Evolutionary conservation across 306 rosid species (phyloP).

Genomic region (Medicago truncatula): MtrunA17r5.0-ANR NC_053045.1:36870001-36870500

Average conservation of each 20-base stretch:
- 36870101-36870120: slow-evolving; percentile 95
- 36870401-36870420: neutral
- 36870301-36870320: no score
- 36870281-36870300: neutral
- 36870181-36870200: neutral
- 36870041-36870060: slow-evolving; percentile 13
- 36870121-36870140: slow-evolving; percentile 56
- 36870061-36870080: slow-evolving; percentile 89
- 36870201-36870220: neutral
- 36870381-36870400: neutral
- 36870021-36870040: neutral
- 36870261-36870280: slow-evolving; percentile 8
- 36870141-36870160: neutral
- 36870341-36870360: no score
- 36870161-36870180: slow-evolving; percentile 37
- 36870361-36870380: no score
- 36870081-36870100: slow-evolving; percentile 84
- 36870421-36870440: neutral
- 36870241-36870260: neutral
- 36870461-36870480: neutral
- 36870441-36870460: neutral
- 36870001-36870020: neutral
- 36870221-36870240: neutral
- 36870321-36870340: no score
- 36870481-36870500: no score